A percentile compares a stretch with the other conserved stretches of the same genome.
Evolutionary conservation across 345 rosid genomes (phyloP).

Genomic region (Luvunga scandens): DNA sequence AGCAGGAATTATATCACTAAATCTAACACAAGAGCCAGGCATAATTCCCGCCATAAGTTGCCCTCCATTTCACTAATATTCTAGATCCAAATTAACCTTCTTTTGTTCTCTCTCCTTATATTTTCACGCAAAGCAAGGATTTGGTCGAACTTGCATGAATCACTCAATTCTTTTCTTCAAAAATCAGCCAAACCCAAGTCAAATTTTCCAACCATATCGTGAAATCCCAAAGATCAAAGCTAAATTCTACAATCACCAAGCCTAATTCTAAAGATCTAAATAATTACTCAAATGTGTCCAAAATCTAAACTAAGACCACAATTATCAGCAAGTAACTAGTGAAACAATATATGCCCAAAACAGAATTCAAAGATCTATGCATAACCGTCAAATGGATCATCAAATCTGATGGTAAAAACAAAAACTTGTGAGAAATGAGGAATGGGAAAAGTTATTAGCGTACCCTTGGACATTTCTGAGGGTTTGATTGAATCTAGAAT

Average conservation of each 20-base stretch:
- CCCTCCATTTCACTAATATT: background rate
- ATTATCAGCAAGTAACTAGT: background rate
- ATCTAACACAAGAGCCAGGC: background rate
- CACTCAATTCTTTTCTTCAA: background rate
- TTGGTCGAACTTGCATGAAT: background rate
- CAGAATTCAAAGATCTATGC: slow-evolving; percentile 13
- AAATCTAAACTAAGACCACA: background rate
- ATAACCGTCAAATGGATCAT: slow-evolving; percentile 10
- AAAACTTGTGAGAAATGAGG: background rate
- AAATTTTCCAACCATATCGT: background rate
- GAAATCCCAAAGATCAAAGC: background rate
- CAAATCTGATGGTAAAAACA: slow-evolving; percentile 18
- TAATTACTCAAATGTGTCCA: slow-evolving; percentile 12
- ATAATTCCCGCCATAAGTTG: background rate
- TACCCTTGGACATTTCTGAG: slow-evolving; percentile 94
- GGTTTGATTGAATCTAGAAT: slow-evolving; percentile 87
- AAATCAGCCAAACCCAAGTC: slow-evolving; percentile 10
- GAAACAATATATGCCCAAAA: background rate
- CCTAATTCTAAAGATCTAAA: slow-evolving; percentile 23
- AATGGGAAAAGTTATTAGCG: background rate
- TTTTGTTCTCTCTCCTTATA: background rate
- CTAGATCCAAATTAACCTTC: background rate
- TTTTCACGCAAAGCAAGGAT: background rate
- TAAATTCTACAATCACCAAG: background rate
- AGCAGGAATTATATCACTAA: background rate